Base-by-base conservation (phyloP, 139 green algal genomes). In the Chloropicon primus region DNA sequence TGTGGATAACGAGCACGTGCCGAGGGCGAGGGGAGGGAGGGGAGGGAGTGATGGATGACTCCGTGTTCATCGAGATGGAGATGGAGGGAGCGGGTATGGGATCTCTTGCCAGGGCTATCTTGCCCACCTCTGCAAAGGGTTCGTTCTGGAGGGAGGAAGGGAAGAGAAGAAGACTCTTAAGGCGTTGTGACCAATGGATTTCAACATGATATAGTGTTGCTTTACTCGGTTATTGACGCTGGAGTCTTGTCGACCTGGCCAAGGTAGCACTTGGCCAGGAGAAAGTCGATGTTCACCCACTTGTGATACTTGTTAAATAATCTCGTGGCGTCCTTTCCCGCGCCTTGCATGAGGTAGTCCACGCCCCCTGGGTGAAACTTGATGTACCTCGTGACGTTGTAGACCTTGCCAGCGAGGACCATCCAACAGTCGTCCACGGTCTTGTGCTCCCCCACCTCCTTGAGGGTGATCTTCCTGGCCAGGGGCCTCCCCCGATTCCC, bases 221-320 rank as follows among this genome's bases (percentile, higher is more conserved):
- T 62, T 62, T 17, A 62, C 41, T 62, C 41, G 10, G 5, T 5
- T 17, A 62, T 17, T 5, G 41, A n/a, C 10, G 41, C 10, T 17
- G 41, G 41, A 17, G 41, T 74, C 17, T 74, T 27, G 17, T 27
- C 71, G 17, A 26, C 10, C 27, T 84, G n/a, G 0, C 93, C 93
- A 22, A 97, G 74, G 26, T 91, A 71, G 84, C 90, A 96, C 78
- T 88, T 87, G 22, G 88, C 82, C 74, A 97, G 78, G 76, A 97
- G 77, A 23, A 90, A 91, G 24, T 94, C 87, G 1, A 82, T 78
- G 82, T 97, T 96, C 0, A 98, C 93, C 89, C 89, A 97, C n/a
- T 87, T 78, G 79, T 97, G 93, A 79, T 96, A 97, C 80, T 96
- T 95, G 26, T 91, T 84, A 79, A 98, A 98, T 21, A 97, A 83